Evolutionary conservation across 2,329 filamentous ascomycete species (phyloP), one percentile per base, ranked within the genome.

Genomic region (Colletotrichum spinosum): DNA sequence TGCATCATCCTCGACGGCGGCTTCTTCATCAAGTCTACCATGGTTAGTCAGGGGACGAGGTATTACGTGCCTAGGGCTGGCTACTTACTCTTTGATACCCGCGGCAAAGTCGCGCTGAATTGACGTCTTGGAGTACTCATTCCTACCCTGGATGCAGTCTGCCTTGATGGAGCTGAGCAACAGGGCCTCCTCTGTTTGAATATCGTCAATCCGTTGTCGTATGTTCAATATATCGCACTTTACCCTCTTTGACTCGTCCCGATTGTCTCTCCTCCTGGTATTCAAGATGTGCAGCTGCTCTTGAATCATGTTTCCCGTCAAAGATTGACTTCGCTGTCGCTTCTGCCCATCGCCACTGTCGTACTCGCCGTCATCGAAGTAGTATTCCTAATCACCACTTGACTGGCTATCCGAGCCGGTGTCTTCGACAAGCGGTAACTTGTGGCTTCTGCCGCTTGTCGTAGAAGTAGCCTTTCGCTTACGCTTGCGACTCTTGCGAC

Each of bases 91-190:
- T 67, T 88, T 84, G 4, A 79, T 77, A 0, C 75, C 75, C 17
- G 71, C 73, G 5, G 61, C 55, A 35, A 67, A 61, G 13, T 66
- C 55, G 33, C 53, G 52, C 25, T 67, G 51, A 83, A 0, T 67
- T 4, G 49, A 53, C 25, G 50, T 42, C 44, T 65, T 57, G 1
- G 86, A 85, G 62, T 86, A 88, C 0, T 81, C 72, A 53, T 90
- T 91, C 39, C 88, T 79, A 6, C 80, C 82, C 12, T 78, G 75
- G 56, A 91, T 88, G 67, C 87, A 83, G 77, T 51, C 68, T 10
- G 59, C 37, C 41, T 55, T 45, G 41, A 68, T 60, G 54, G 56
- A 45, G 3, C 65, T 57, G 2, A 71, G 34, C 2, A 65, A 45
- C 2, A 41, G 51, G 7, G 67, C 61, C 45, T 67, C 69, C 55